These are phyloP conservation scores for Yueomyces sinensis DNA, from an alignment of 805 yeast species.

Conservation along the genomic window DNA sequence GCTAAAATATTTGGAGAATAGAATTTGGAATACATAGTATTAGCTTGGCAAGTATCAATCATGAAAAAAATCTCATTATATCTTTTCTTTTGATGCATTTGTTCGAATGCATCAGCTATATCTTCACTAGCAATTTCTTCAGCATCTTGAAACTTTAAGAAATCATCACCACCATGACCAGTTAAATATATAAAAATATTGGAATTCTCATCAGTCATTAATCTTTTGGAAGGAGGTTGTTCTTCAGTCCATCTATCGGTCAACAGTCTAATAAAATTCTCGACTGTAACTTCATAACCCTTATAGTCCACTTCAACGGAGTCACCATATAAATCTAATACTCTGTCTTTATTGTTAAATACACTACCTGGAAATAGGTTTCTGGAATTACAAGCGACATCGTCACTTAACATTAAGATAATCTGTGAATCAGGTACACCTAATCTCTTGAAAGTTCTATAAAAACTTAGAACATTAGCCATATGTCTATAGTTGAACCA, in stretches of 20 bases:
- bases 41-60: conserved; percentile 99
- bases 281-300: conserved; percentile 97
- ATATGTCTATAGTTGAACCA: conserved; percentile 98
- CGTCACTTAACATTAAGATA: conserved; percentile 91
- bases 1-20: conserved; percentile 88
- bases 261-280: conserved; percentile 79
- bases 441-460: conserved; percentile 86
- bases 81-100: conserved; percentile 91
- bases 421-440: conserved; percentile 98
- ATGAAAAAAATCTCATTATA: conserved; percentile 92
- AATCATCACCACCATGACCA: conserved; percentile 98
- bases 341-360: conserved; percentile 86
- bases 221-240: conserved; percentile 83
- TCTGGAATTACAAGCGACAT: conserved; percentile 92
- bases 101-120: conserved; percentile 92
- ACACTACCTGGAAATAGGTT: conserved; percentile 94
- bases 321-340: conserved; percentile 86
- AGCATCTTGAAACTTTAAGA: conserved; percentile 94
- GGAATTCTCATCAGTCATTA: conserved; percentile 85
- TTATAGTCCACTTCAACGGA: conserved; percentile 91
- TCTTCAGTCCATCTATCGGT: conserved; percentile 95
- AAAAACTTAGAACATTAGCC: conserved; percentile 91
- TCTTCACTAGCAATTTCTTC: conserved; percentile 94
- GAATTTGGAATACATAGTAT: conserved; percentile 88
- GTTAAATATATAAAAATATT: conserved; percentile 91